Percentiles rank a stretch among this genome's conserved stretches.
Evolutionary conservation across 73 alveolate genomes (phyloP).

Genomic region (Tetrahymena thermophila): DNA sequence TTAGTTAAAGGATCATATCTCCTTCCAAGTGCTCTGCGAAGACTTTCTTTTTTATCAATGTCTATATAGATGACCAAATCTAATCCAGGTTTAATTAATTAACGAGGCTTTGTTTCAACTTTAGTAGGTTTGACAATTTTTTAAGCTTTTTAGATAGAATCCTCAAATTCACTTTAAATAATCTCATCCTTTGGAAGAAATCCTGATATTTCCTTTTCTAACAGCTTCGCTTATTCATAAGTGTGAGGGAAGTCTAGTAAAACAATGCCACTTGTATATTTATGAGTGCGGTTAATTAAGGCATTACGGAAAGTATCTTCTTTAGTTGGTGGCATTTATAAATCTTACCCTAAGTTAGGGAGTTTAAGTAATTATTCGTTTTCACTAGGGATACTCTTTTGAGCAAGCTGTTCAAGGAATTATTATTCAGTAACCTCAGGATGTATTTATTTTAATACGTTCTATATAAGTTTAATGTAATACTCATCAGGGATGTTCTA

Average conservation of each 20-base stretch:
- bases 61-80: constrained; percentile 80
- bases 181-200: constrained; percentile 73
- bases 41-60: constrained; percentile 63
- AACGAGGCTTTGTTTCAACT: constrained; percentile 57
- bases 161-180: constrained; percentile 29
- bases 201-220: constrained; percentile 82
- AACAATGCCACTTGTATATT: constrained; percentile 71
- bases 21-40: constrained; percentile 90
- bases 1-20: constrained; percentile 72
- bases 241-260: constrained; percentile 89
- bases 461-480: not conserved
- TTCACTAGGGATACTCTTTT: not conserved
- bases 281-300: constrained; percentile 34
- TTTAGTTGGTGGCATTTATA: not conserved
- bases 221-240: constrained; percentile 73
- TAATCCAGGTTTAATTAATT: constrained; percentile 65
- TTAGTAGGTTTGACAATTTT: constrained; percentile 67
- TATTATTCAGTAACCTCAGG: not conserved
- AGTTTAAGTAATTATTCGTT: not conserved
- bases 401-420: not conserved
- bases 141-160: constrained; percentile 51
- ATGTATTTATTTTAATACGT: not conserved
- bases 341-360: not conserved
- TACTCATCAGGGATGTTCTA: not conserved
- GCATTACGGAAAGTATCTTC: constrained; percentile 44